Evolutionary conservation across 2,329 filamentous ascomycete species (phyloP).

Genomic region (Diaporthe caulivora): DNA sequence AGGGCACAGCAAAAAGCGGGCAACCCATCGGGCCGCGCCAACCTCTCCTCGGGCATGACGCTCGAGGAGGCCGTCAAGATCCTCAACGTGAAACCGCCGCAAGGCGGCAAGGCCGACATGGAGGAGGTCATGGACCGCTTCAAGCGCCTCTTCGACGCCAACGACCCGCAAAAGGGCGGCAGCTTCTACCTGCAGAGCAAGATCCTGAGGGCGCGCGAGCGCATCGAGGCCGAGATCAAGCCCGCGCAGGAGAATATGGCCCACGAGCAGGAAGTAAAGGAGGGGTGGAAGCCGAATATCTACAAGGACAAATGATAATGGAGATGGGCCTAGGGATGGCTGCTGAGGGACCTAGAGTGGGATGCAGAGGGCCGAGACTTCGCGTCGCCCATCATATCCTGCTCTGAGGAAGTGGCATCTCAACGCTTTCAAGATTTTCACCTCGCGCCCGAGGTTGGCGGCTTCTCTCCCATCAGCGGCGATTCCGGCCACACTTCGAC

Average conservation of each 20-base stretch:
- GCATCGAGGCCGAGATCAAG: constrained; percentile 88
- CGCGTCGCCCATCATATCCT: neutral
- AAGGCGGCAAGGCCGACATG: constrained; percentile 80
- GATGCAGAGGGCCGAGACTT: neutral
- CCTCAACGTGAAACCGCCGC: constrained; percentile 91
- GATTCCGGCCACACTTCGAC: neutral
- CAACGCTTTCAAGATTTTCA: neutral
- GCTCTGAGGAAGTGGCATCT: neutral
- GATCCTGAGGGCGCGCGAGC: constrained; percentile 88
- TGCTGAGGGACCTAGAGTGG: neutral
- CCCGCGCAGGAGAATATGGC: constrained; percentile 78
- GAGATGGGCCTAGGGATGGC: neutral
- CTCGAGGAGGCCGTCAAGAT: constrained; percentile 98
- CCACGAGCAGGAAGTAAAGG: constrained; percentile 81
- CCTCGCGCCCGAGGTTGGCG: neutral
- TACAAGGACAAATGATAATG: constrained; percentile 81
- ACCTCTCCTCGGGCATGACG: constrained; percentile 79
- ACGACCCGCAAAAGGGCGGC: constrained; percentile 94
- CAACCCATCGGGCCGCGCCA: constrained; percentile 55
- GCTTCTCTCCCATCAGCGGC: neutral
- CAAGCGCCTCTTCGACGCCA: constrained; percentile 93
- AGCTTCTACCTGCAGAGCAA: constrained; percentile 99
- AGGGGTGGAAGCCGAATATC: constrained; percentile 94
- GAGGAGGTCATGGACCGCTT: constrained; percentile 87
- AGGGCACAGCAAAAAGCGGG: constrained; percentile 76